Evolutionary conservation across 805 yeast species (phyloP).

Genomic region (Wickerhamomyces ciferrii): DNA sequence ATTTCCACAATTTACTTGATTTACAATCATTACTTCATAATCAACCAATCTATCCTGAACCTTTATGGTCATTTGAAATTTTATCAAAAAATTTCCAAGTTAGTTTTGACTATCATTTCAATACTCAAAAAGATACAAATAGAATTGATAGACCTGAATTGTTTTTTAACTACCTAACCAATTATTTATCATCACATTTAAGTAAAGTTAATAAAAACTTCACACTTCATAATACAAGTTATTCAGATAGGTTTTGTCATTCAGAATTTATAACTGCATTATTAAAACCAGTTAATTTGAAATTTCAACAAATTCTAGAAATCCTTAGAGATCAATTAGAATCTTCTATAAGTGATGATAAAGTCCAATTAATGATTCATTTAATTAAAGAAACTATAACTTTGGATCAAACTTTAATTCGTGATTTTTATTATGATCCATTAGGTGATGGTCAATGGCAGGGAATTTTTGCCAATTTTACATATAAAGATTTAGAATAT

Average conservation of each 20-base stretch:
- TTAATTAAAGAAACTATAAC: conserved; percentile 34
- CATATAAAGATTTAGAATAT: conserved; percentile 26
- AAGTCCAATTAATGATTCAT: conserved; percentile 20
- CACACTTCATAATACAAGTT: conserved; percentile 25
- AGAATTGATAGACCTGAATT: conserved; percentile 46
- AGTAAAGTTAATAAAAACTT: conserved; percentile 34
- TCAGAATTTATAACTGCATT: conserved; percentile 32
- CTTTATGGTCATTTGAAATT: conserved; percentile 47
- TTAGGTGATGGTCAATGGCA: conserved; percentile 24
- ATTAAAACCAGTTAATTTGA: conserved; percentile 37
- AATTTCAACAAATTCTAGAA: conserved; percentile 26
- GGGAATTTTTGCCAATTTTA: conserved; percentile 19
- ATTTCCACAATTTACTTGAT: conserved; percentile 10
- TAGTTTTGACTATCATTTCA: conserved; percentile 53
- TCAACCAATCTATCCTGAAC: conserved; percentile 25
- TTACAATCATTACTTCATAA: conserved; percentile 11
- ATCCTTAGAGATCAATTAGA: conserved; percentile 20
- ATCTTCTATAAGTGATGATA: conserved; percentile 5
- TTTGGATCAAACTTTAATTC: conserved; percentile 30
- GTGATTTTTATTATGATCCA: conserved; percentile 36
- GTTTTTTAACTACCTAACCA: conserved; percentile 44
- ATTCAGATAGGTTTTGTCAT: conserved; percentile 26
- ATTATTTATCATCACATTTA: conserved; percentile 36
- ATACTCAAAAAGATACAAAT: conserved; percentile 36
- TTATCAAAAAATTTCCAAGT: conserved; percentile 39